A percentile compares a stretch with the other conserved stretches of the same genome.
Evolutionary conservation across 2,329 filamentous ascomycete species (phyloP).

Genomic region (Cladosporium oxysporum): DNA sequence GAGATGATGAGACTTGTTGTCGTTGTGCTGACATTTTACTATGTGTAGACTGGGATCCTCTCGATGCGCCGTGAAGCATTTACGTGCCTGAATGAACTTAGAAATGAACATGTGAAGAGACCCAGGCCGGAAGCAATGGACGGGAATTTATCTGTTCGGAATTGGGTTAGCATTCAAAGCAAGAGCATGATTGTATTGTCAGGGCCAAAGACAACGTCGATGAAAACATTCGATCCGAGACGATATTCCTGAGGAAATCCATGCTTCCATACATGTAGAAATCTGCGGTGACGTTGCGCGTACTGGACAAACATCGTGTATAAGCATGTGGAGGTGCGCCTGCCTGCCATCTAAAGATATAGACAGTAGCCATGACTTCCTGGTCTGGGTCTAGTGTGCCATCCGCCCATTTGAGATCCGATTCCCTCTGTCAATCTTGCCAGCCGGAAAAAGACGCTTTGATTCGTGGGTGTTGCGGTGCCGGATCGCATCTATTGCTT

Average conservation of each 20-base stretch:
- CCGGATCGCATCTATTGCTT: not conserved
- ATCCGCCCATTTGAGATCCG: not conserved
- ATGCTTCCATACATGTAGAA: too few relatives aligned
- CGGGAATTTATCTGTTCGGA: not conserved
- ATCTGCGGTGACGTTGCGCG: too few relatives aligned
- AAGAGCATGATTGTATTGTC: too few relatives aligned
- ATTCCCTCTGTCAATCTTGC: not conserved
- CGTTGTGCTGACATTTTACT: not conserved
- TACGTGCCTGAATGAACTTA: not conserved
- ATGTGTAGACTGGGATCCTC: constrained; percentile 38
- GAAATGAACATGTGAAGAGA: not conserved
- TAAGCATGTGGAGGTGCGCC: not conserved
- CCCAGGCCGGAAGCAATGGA: not conserved
- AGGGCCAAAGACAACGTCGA: not conserved
- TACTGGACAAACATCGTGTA: not conserved
- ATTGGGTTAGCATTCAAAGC: not conserved
- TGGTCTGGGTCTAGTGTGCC: not conserved
- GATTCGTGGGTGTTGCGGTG: not conserved
- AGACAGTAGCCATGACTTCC: not conserved
- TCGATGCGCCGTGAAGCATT: constrained; percentile 30
- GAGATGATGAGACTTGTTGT: not conserved
- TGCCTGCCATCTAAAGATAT: not conserved
- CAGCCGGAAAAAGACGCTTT: not conserved
- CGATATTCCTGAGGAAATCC: not conserved
- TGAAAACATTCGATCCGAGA: not conserved